These are phyloP conservation scores for Sporothrix mexicana DNA, from an alignment of 2,329 filamentous ascomycete genomes.

Conservation along the genomic window DNA sequence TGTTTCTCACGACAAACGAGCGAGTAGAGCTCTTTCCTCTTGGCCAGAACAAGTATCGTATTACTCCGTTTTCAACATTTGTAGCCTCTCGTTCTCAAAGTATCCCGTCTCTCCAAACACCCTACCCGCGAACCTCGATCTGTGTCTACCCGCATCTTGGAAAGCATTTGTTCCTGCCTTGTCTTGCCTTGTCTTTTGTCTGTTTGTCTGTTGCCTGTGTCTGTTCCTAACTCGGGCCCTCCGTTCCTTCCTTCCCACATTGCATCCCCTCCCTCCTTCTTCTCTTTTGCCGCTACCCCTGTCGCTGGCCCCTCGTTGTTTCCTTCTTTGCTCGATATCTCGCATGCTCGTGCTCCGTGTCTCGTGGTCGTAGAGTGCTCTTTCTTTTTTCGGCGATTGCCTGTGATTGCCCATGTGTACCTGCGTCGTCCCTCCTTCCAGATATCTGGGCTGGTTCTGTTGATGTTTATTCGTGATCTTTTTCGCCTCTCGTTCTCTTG, in stretches of 20 bases:
- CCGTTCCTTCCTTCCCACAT: slow-evolving; percentile 12
- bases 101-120: background rate
- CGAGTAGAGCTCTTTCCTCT: no score
- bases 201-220: background rate
- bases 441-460: background rate
- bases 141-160: background rate
- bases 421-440: background rate
- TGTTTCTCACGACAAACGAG: background rate
- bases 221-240: background rate
- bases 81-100: background rate
- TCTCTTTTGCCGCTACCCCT: background rate
- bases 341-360: slow-evolving; percentile 19
- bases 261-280: background rate
- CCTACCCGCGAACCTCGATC: background rate
- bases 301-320: background rate
- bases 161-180: background rate
- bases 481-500: background rate
- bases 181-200: background rate
- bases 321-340: slow-evolving; percentile 10
- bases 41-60: background rate
- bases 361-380: slow-evolving; percentile 2
- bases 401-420: background rate
- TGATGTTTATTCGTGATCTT: slow-evolving; percentile 16
- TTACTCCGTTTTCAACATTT: background rate
- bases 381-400: slow-evolving; percentile 8